These are phyloP conservation scores for Fusarium irregulare DNA, from an alignment of 2,329 filamentous ascomycete species.

Conservation along the genomic window DNA sequence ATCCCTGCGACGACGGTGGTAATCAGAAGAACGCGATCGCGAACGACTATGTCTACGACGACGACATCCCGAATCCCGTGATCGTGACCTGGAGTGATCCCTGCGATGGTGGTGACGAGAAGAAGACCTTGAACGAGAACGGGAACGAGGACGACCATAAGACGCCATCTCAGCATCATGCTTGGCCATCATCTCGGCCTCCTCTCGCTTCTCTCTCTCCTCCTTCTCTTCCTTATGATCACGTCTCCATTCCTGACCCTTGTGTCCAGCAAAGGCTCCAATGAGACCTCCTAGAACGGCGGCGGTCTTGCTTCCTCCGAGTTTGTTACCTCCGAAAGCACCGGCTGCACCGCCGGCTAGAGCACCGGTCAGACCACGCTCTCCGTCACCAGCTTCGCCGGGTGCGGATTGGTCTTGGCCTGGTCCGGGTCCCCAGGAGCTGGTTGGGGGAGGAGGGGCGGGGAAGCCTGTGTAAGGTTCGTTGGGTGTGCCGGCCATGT, in stretches of 20 bases:
- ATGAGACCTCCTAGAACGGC: neutral
- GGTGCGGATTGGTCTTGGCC: neutral
- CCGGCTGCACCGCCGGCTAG: neutral
- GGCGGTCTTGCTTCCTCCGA: neutral
- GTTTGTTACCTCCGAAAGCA: neutral
- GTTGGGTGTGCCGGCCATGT: neutral
- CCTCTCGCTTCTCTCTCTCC: neutral
- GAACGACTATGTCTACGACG: neutral
- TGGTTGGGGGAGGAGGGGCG: neutral
- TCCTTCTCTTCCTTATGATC: slow-evolving; percentile 3
- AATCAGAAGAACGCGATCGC: neutral
- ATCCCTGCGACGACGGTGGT: neutral
- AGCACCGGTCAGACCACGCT: neutral
- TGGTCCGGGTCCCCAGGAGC: neutral
- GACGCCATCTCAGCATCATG: neutral
- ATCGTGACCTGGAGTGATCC: neutral
- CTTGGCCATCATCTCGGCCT: neutral
- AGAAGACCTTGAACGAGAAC: neutral
- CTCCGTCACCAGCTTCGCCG: neutral
- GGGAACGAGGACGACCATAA: neutral
- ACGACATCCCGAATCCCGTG: neutral
- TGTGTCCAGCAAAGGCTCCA: neutral
- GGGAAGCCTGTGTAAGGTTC: neutral
- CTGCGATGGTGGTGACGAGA: neutral
- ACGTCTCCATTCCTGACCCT: neutral